phyloP scores from a whole-genome alignment of 192 early-diverging fungal genomes.

The Coemansia sp. region DNA sequence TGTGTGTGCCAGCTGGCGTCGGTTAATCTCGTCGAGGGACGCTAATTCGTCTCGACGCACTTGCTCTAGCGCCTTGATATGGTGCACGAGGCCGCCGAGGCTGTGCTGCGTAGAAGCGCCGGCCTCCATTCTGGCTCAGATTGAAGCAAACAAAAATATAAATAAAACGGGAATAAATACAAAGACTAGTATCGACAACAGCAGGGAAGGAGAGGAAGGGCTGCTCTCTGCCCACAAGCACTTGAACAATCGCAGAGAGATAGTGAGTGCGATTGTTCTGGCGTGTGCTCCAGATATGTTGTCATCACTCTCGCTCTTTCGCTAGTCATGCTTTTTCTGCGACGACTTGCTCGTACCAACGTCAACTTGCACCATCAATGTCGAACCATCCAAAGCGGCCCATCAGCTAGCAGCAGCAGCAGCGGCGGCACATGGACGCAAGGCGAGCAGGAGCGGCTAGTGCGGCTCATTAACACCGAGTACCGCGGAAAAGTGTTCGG shows the following conservation, averaged over 20 bases:
- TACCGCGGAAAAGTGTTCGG: slow-evolving; percentile 6
- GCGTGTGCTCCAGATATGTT: too few species aligned
- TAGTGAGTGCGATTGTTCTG: too few species aligned
- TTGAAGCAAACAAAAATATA: neutral
- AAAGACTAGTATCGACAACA: neutral
- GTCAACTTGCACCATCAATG: neutral
- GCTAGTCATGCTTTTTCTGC: neutral
- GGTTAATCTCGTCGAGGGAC: slow-evolving; percentile 17
- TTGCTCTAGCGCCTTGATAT: slow-evolving; percentile 21
- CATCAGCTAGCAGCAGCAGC: neutral
- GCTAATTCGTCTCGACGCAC: slow-evolving; percentile 16
- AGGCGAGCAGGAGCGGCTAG: slow-evolving; percentile 3
- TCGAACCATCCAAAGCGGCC: neutral
- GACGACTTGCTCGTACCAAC: neutral
- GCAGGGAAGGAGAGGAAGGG: neutral
- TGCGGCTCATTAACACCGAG: slow-evolving; percentile 3
- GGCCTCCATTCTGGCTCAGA: neutral
- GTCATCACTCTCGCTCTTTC: neutral
- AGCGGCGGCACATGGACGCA: neutral
- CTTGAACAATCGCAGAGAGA: too few species aligned
- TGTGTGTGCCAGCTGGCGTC: slow-evolving; percentile 2
- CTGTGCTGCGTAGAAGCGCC: slow-evolving; percentile 1
- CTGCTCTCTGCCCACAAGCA: neutral
- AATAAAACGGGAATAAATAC: neutral
- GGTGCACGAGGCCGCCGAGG: neutral